phyloP scores from a whole-genome alignment of 2,329 filamentous ascomycete species.

The Tolypocladium amazonense region DNA sequence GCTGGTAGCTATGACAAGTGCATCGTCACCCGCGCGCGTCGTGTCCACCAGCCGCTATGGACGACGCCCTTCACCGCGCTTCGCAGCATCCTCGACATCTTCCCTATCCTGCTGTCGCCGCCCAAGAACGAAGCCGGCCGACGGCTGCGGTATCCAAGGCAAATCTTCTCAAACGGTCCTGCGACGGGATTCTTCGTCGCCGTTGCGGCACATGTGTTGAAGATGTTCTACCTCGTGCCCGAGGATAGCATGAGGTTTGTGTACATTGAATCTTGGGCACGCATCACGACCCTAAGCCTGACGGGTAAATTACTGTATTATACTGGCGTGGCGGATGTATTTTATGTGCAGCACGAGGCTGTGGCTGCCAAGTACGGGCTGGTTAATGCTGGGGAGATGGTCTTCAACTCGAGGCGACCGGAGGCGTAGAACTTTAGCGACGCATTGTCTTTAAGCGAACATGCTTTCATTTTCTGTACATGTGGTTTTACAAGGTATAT shows the following conservation, averaged over 20 bases:
- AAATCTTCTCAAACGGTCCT: constrained; percentile 81
- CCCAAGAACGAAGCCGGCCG: constrained; percentile 11
- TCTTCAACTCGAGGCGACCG: constrained; percentile 24
- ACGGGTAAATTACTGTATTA: constrained; percentile 67
- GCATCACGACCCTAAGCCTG: constrained; percentile 71
- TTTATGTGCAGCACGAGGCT: constrained; percentile 71
- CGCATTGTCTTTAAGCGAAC: not conserved
- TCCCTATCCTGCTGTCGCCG: constrained; percentile 40
- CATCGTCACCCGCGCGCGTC: constrained; percentile 64
- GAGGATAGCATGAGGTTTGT: constrained; percentile 57
- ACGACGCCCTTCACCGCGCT: constrained; percentile 63
- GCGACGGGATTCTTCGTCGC: constrained; percentile 74
- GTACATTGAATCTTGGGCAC: constrained; percentile 89
- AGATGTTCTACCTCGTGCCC: constrained; percentile 32
- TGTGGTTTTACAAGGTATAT: constrained; percentile 11
- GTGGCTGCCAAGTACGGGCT: constrained; percentile 40
- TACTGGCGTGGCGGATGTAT: constrained; percentile 57
- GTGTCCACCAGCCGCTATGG: constrained; percentile 69
- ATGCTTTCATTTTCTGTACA: constrained; percentile 6
- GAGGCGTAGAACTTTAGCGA: constrained; percentile 1
- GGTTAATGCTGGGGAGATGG: constrained; percentile 26
- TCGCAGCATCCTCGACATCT: constrained; percentile 51
- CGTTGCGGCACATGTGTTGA: constrained; percentile 36
- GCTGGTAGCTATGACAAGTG: constrained; percentile 51
- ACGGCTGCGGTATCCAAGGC: constrained; percentile 46